Evolutionary conservation across 768 basidiomycete species (phyloP).

Genomic region (Suillus placidus): DNA sequence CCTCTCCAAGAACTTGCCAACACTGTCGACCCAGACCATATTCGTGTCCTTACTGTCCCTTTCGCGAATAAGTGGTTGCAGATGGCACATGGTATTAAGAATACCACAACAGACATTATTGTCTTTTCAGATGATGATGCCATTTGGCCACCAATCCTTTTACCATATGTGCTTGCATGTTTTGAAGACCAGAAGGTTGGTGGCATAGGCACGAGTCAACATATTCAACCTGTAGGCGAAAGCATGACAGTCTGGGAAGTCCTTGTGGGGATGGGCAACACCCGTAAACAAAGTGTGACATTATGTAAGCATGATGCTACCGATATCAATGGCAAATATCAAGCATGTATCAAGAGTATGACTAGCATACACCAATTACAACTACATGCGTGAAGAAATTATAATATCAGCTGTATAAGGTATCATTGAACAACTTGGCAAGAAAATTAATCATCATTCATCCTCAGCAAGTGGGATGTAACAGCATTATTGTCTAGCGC

Average conservation of each 20-base stretch:
- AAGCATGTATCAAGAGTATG: no score
- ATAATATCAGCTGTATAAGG: no score
- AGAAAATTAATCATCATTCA: no score
- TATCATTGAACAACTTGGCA: no score
- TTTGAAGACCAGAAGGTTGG: conserved; percentile 95
- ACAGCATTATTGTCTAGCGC: no score
- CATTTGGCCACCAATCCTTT: conserved; percentile 90
- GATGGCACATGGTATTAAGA: conserved; percentile 92
- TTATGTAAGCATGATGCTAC: no score
- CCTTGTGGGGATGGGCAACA: no score
- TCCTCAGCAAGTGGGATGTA: no score
- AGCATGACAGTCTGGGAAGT: conserved; percentile 95
- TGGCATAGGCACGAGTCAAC: conserved; percentile 89
- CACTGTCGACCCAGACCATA: conserved; percentile 80
- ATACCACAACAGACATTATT: conserved; percentile 90
- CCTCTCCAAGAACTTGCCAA: conserved; percentile 89
- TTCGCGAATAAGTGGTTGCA: conserved; percentile 94
- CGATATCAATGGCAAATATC: no score
- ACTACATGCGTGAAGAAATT: no score
- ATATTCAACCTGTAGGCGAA: conserved; percentile 78
- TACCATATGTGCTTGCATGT: conserved; percentile 88
- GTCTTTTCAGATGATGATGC: conserved; percentile 96
- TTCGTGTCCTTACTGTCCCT: conserved; percentile 89
- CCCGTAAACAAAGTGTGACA: no score
- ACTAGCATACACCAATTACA: no score